Percentiles rank a stretch among this genome's conserved stretches.
phyloP scores from a whole-genome alignment of 2,329 filamentous ascomycete genomes.

The Pseudohalonectria lignicola region DNA sequence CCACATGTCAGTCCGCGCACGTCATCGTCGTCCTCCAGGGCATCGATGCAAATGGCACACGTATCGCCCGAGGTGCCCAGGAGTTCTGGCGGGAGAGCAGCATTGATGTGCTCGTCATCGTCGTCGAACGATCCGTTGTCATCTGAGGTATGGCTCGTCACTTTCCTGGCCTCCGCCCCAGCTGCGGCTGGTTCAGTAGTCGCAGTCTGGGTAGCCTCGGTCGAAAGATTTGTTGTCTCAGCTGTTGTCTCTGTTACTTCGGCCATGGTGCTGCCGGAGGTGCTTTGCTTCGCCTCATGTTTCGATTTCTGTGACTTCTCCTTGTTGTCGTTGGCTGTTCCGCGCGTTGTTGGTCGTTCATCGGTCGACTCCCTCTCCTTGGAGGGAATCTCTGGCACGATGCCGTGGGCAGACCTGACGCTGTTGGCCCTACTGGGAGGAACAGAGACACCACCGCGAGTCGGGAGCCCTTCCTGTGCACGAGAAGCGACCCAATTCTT shows the following conservation, averaged over 20 bases:
- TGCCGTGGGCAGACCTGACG: constrained; percentile 55
- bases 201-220: neutral
- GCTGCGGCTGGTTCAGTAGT: constrained; percentile 5
- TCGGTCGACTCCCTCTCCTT: constrained; percentile 35
- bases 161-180: constrained; percentile 12
- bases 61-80: constrained; percentile 77
- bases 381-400: constrained; percentile 29
- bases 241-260: constrained; percentile 9
- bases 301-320: constrained; percentile 11
- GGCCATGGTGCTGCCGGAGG: constrained; percentile 9
- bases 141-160: constrained; percentile 15
- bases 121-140: constrained; percentile 37
- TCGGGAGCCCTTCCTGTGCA: constrained; percentile 72
- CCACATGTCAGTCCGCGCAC: constrained; percentile 89
- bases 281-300: constrained; percentile 14
- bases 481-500: constrained; percentile 84
- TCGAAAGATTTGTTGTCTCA: neutral
- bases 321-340: constrained; percentile 13
- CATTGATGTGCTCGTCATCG: constrained; percentile 65
- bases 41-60: constrained; percentile 94
- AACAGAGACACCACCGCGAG: constrained; percentile 71
- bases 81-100: constrained; percentile 71
- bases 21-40: constrained; percentile 89
- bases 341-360: constrained; percentile 20
- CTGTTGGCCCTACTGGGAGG: constrained; percentile 65